Percentiles rank a stretch among this genome's conserved stretches.
These are phyloP conservation scores for Raphanus raphanistrum DNA, from an alignment of 345 rosid species.

Conservation along the genomic window DNA sequence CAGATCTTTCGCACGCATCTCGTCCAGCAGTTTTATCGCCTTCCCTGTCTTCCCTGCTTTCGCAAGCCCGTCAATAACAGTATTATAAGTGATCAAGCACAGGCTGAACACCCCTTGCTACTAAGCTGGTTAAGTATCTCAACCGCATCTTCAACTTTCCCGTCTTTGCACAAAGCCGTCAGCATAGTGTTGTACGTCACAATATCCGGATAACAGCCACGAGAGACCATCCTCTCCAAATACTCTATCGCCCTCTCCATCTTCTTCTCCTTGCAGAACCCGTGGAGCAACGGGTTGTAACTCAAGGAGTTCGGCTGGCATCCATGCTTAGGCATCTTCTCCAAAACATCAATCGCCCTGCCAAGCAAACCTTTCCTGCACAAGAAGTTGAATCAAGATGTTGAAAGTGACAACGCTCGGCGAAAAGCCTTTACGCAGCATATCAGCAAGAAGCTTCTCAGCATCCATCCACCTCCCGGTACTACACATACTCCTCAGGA, in stretches of 20 bases:
- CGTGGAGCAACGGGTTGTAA: slow-evolving; percentile 81
- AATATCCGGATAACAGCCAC: slow-evolving; percentile 89
- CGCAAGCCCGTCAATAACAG: slow-evolving; percentile 78
- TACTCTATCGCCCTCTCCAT: slow-evolving; percentile 83
- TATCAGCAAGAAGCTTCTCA: slow-evolving; percentile 68
- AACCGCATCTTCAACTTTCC: slow-evolving; percentile 82
- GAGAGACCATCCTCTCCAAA: slow-evolving; percentile 78
- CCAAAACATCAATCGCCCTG: slow-evolving; percentile 74
- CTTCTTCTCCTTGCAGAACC: slow-evolving; percentile 84
- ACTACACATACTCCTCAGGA: slow-evolving; percentile 80
- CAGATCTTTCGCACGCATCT: slow-evolving; percentile 75
- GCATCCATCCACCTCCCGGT: slow-evolving; percentile 94
- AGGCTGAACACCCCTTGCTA: slow-evolving; percentile 78
- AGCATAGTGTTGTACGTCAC: slow-evolving; percentile 89
- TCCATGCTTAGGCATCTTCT: slow-evolving; percentile 83
- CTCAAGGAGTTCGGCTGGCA: slow-evolving; percentile 77
- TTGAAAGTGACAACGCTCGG: slow-evolving; percentile 92
- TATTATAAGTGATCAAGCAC: slow-evolving; percentile 77
- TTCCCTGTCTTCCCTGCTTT: slow-evolving; percentile 77
- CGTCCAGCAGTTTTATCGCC: slow-evolving; percentile 63
- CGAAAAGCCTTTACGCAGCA: slow-evolving; percentile 73
- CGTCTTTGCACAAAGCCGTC: slow-evolving; percentile 81
- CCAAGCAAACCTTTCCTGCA: slow-evolving; percentile 79
- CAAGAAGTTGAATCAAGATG: slow-evolving; percentile 80
- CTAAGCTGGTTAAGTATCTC: slow-evolving; percentile 81